These are phyloP conservation scores for Paramecium caudatum DNA, from an alignment of 73 alveolate species.

Conservation along the genomic window DNA sequence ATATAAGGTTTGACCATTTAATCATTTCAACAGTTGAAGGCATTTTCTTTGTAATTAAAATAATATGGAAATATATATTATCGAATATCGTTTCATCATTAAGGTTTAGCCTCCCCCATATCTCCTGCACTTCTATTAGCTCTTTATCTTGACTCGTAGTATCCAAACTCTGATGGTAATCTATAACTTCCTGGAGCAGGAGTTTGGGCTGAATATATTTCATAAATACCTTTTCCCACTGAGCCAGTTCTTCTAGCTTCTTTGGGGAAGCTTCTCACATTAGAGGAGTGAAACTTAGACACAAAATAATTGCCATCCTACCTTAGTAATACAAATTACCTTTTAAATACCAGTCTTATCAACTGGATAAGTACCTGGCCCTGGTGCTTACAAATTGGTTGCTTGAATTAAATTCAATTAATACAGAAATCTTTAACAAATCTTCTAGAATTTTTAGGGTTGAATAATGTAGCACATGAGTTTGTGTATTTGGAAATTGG, in stretches of 20 bases:
- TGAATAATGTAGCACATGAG: conserved; percentile 79
- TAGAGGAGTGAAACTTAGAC: conserved; percentile 78
- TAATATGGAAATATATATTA: neutral
- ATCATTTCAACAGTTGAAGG: conserved; percentile 42
- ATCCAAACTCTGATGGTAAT: conserved; percentile 86
- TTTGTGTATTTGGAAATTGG: conserved; percentile 78
- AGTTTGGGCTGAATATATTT: neutral
- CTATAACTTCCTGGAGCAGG: conserved; percentile 94
- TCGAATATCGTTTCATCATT: neutral
- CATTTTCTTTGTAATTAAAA: neutral
- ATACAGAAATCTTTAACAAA: conserved; percentile 73
- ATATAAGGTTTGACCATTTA: conserved; percentile 28
- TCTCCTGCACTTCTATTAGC: conserved; percentile 56
- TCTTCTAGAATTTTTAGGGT: conserved; percentile 79
- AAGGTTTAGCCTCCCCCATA: conserved; percentile 35
- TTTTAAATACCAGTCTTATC: conserved; percentile 69
- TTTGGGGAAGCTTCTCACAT: conserved; percentile 75
- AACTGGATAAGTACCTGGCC: conserved; percentile 82
- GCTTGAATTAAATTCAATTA: neutral
- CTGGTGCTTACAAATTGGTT: conserved; percentile 73
- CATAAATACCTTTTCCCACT: conserved; percentile 33
- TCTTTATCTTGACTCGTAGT: conserved; percentile 79
- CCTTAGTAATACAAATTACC: neutral
- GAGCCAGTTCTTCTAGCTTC: conserved; percentile 68
- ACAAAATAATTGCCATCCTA: conserved; percentile 80